Conservation (phyloP, 2,329 filamentous ascomycete species). For the Reticulascus tulasneorum region DNA sequence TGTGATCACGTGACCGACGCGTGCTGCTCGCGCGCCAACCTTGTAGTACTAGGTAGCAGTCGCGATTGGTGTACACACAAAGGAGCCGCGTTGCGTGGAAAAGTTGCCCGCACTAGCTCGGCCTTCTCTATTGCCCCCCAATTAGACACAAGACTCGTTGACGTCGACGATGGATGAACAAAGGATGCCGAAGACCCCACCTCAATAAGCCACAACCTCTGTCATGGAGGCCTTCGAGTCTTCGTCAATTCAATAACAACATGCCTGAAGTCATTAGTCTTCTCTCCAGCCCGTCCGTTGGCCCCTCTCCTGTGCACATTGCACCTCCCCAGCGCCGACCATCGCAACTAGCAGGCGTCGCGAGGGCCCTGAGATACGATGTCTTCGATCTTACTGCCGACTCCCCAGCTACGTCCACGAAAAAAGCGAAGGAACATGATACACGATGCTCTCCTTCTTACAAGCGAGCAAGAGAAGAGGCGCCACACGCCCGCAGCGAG, state of each 20-base stretch:
- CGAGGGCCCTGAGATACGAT: slow-evolving; percentile 4
- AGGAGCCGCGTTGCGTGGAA: too few relatives aligned
- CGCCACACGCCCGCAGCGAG: slow-evolving; percentile 14
- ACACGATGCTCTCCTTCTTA: too few relatives aligned
- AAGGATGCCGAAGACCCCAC: too few relatives aligned
- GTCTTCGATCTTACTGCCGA: slow-evolving; percentile 16
- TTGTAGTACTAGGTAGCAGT: too few relatives aligned
- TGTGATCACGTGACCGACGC: too few relatives aligned
- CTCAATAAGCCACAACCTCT: too few relatives aligned
- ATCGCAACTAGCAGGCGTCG: background rate
- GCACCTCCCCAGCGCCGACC: slow-evolving; percentile 3
- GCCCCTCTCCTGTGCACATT: background rate
- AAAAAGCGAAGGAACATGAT: background rate
- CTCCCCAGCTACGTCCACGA: background rate
- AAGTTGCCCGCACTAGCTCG: too few relatives aligned
- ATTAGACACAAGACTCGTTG: too few relatives aligned
- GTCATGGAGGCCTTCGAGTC: background rate
- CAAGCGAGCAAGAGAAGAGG: slow-evolving; percentile 7
- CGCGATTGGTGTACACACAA: too few relatives aligned
- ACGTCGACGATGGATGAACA: too few relatives aligned
- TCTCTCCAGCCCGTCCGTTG: slow-evolving; percentile 25
- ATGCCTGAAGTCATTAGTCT: slow-evolving; percentile 34
- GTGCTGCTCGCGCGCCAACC: too few relatives aligned
- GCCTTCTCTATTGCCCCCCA: too few relatives aligned
- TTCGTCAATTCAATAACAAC: background rate